These are phyloP conservation scores for Aureobasidium sp. DNA, from an alignment of 2,329 filamentous ascomycete genomes.

Conservation along the genomic window DNA sequence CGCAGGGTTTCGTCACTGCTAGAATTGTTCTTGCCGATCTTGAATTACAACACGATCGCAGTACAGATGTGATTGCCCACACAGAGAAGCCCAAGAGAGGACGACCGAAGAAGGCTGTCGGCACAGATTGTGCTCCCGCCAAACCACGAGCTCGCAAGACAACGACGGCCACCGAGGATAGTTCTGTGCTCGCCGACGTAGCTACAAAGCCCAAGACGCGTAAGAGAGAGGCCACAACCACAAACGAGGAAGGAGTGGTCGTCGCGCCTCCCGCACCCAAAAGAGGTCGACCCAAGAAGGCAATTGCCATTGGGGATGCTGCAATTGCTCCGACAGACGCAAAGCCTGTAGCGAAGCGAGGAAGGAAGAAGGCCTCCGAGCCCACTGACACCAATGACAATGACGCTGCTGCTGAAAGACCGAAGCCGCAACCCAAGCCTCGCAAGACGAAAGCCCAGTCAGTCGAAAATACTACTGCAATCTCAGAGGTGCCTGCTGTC, in stretches of 20 bases:
- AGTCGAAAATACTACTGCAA: background rate
- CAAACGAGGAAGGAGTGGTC: background rate
- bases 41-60: background rate
- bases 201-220: background rate
- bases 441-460: background rate
- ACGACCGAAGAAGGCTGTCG: background rate
- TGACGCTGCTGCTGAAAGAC: background rate
- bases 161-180: background rate
- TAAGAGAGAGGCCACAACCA: background rate
- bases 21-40: slow-evolving; percentile 1
- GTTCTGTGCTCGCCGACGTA: background rate
- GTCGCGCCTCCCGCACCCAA: background rate
- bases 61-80: background rate
- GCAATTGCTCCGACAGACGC: background rate
- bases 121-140: background rate
- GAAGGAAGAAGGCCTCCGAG: background rate
- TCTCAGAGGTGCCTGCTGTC: background rate
- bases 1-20: slow-evolving; percentile 3
- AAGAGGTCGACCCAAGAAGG: slow-evolving; percentile 3
- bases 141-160: background rate
- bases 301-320: background rate
- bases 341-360: background rate
- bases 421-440: background rate
- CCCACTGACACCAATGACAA: background rate
- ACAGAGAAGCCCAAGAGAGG: background rate